Base-by-base conservation (phyloP, 75 land plant species). In the Adiantum capillusveneris region DNA sequence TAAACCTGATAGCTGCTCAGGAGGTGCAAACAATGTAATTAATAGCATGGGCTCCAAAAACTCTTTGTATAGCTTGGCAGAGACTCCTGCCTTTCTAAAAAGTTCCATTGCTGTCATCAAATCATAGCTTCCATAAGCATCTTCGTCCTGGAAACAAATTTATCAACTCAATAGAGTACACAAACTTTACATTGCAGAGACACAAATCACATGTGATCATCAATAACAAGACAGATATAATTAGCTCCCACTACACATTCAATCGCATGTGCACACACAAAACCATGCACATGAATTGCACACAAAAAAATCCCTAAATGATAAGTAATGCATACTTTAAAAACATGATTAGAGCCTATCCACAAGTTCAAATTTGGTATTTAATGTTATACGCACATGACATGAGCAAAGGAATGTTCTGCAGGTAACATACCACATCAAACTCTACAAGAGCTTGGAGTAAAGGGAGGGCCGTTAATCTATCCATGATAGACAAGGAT, bases 101-200 rank as follows among this genome's bases (percentile, higher is more conserved):
- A 73, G 75, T 46, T 73, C 73, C 58, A 56, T 68, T 52, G 75
- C 75, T 14, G 75, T 73, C 75, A 73, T 73, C 41, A 58, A 57
- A 61, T 73, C 75, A 27, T 73, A 73, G 26, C 22, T 60, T 21
- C 37, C 29, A 41, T 73, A 73, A 24, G 65, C 57, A 39, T 59
- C 48, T 21, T 73, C 75, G 61, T 73, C 75, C 75, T 73, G 70
- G 45, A 53, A 25, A 6, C 54, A 51, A 64, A 53, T 22, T 45
- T 34, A 17, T 46, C n/a, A 17, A 39, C 42, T 39, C 42, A 7
- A 39, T 39, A 39, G 42, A 9, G 42, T 13, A 39, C 7, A 9
- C 42, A 39, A 7, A 39, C 42, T 9, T 39, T n/a, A n/a, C n/a
- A n/a, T n/a, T n/a, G n/a, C n/a, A n/a, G n/a, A n/a, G n/a, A n/a